Percentiles rank a stretch among this genome's conserved stretches.
These are phyloP conservation scores for Diutina ranongensis DNA, from an alignment of 1,139 yeast species.

Conservation along the genomic window DNA sequence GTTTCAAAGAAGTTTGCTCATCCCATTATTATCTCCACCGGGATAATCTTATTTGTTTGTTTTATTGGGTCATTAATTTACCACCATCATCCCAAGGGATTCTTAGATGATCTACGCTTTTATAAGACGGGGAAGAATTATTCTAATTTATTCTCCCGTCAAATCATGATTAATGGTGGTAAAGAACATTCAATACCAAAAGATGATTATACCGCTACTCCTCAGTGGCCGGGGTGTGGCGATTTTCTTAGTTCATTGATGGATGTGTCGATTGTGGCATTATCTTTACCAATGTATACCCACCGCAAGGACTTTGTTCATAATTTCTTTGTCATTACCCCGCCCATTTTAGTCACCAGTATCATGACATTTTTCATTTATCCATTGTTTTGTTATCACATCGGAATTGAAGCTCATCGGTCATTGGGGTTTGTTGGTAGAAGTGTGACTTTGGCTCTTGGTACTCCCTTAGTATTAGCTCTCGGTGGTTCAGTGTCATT, in stretches of 20 bases:
- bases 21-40: conserved; percentile 61
- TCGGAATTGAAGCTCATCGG: conserved; percentile 50
- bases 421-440: conserved; percentile 72
- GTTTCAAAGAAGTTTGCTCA: conserved; percentile 43
- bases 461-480: conserved; percentile 57
- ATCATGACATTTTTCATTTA: conserved; percentile 53
- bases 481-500: conserved; percentile 60
- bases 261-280: conserved; percentile 68
- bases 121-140: conserved; percentile 67
- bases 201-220: conserved; percentile 18
- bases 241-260: conserved; percentile 58
- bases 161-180: conserved; percentile 21
- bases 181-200: conserved; percentile 11
- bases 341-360: conserved; percentile 49
- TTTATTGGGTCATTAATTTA: conserved; percentile 49
- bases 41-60: conserved; percentile 45
- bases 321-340: conserved; percentile 46
- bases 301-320: conserved; percentile 52
- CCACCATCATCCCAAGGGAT: conserved; percentile 30
- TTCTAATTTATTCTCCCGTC: conserved; percentile 39
- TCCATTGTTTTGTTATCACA: conserved; percentile 53
- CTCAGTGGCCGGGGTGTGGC: conserved; percentile 70
- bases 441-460: conserved; percentile 72
- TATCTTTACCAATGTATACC: conserved; percentile 69
- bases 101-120: conserved; percentile 35